Percentiles rank a stretch among this genome's conserved stretches.
phyloP scores from a whole-genome alignment of 495 filamentous ascomycete genomes.

The Tuber aestivum region DNA sequence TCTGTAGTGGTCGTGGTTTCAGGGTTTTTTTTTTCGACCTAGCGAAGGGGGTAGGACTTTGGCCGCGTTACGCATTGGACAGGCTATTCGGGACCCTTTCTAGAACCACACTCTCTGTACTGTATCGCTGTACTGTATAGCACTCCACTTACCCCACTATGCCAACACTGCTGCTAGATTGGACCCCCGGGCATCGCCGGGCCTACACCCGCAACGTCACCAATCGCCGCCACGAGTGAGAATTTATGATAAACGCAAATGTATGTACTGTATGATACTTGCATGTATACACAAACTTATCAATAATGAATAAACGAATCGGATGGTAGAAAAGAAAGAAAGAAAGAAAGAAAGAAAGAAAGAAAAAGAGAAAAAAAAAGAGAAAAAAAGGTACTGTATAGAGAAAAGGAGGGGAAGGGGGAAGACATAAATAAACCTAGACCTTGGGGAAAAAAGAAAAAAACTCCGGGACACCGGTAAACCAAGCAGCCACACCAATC shows the following conservation, averaged over 20 bases:
- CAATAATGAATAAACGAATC: background rate
- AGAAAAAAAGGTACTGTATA: background rate
- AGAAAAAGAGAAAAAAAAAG: background rate
- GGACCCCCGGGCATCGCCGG: background rate
- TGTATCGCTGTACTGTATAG: background rate
- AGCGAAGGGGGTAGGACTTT: too few species aligned
- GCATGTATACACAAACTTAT: background rate
- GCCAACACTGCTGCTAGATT: background rate
- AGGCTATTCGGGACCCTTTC: background rate
- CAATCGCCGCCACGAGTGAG: background rate
- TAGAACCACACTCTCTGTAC: background rate
- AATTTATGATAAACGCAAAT: background rate
- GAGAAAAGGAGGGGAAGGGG: background rate
- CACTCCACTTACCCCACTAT: background rate
- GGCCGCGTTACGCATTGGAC: too few species aligned
- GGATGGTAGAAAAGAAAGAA: background rate
- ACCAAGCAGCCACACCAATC: background rate
- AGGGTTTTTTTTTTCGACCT: too few species aligned
- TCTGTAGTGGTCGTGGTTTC: too few species aligned
- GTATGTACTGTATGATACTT: background rate
- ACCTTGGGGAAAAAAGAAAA: slow-evolving; percentile 1
- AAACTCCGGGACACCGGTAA: slow-evolving; percentile 13
- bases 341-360: background rate
- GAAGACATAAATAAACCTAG: slow-evolving; percentile 2
- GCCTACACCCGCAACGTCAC: background rate